Base-by-base conservation (phyloP, 192 early-diverging fungal genomes). In the Coemansia sp. region DNA sequence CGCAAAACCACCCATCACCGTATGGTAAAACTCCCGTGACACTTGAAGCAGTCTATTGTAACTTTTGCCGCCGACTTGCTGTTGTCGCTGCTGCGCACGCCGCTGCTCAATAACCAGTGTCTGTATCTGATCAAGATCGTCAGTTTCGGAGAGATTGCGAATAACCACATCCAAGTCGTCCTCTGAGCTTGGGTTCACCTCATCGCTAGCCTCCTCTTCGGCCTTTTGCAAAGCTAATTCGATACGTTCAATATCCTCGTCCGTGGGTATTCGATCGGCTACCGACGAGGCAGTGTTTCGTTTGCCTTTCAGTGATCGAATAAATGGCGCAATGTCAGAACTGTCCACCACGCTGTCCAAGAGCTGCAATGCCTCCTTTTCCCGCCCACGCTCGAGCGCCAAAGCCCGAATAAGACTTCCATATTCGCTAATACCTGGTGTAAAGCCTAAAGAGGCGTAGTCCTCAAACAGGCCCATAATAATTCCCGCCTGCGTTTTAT, bases 1-100 rank as follows among this genome's bases (percentile, higher is more conserved):
- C 47, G 70, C 70, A 70, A 81, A 81, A 1, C 79, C 79, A 8
- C 57, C 60, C 79, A 81, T 81, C 3, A 74, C 79, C 63, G 68
- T 76, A 56, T 81, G 74, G 35, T 76, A 81, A 51, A 81, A 63
- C 5, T 32, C 50, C 19, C 77, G 67, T n/a, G 77, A 75, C 21
- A 80, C 48, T 25, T 59, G 52, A 35, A 58, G 19, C 19, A 45
- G 11, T 12, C 43, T 12, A n/a, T 12, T 45, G 43, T 45, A 12
- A n/a, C 43, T 45, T 12, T 35, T 52, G 41, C 19, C 12, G 10
- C 55, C 43, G n/a, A 11, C 37, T 45, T 48, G 41, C 11, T 60
- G 41, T 15, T 5, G 15, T 8, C 45, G 29, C 22, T 43, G 49
- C 24, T 27, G 41, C 57, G 29, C 21, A 56, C 15, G 57, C 4